These are phyloP conservation scores for Plectosphaerella plurivora DNA, from an alignment of 2,329 filamentous ascomycete species.

Conservation along the genomic window DNA sequence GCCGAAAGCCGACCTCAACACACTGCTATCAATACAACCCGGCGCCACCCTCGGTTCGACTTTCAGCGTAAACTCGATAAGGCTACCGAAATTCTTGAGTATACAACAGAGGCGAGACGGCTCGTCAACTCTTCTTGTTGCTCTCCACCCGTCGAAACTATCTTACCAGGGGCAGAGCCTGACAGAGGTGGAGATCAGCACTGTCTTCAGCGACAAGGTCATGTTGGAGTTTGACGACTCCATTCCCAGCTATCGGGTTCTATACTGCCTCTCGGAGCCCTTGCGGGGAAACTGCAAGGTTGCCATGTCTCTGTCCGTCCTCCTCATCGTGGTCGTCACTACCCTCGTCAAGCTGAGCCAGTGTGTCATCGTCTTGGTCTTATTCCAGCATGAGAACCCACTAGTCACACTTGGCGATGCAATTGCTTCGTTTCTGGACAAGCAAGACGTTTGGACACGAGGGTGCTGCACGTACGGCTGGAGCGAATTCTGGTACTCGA, in stretches of 20 bases:
- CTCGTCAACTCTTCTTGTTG: no score
- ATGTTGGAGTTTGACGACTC: no score
- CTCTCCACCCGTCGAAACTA: no score
- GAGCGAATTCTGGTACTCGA: not conserved
- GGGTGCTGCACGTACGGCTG: slow-evolving; percentile 1
- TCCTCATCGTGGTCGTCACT: not conserved
- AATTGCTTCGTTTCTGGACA: slow-evolving; percentile 1
- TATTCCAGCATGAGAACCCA: not conserved
- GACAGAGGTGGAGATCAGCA: no score
- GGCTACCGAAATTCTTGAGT: no score
- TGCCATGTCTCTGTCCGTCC: not conserved
- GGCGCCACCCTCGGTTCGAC: no score
- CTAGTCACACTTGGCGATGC: slow-evolving; percentile 3
- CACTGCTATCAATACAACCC: slow-evolving; percentile 1
- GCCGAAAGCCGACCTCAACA: slow-evolving; percentile 1
- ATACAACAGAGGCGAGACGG: no score
- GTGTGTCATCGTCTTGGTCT: not conserved
- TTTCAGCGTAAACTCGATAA: no score
- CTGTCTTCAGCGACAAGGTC: no score
- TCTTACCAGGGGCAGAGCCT: no score
- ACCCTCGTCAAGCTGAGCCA: not conserved
- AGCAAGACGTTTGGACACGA: not conserved
- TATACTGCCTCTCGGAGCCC: slow-evolving; percentile 3
- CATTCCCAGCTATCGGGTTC: not conserved
- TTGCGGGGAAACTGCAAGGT: not conserved